Conservation (phyloP, 495 filamentous ascomycete species). For the Podospora australis region DNA sequence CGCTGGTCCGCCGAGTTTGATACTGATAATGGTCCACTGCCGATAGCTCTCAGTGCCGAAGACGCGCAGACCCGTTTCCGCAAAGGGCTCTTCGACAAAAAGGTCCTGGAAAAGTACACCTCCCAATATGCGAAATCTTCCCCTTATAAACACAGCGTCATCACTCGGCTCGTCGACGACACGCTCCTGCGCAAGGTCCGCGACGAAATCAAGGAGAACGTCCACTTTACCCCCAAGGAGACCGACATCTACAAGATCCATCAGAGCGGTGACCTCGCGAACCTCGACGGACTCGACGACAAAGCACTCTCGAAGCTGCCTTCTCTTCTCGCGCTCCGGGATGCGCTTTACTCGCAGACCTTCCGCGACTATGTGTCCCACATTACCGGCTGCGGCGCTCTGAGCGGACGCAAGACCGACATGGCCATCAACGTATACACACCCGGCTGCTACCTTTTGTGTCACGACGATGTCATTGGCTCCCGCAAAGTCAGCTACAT, state of each 20-base stretch:
- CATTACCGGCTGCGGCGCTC: conserved; percentile 74
- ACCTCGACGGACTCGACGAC: conserved; percentile 87
- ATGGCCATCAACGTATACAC: conserved; percentile 99
- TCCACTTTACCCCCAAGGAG: conserved; percentile 96
- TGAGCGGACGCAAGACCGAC: conserved; percentile 93
- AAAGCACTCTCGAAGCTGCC: conserved; percentile 75
- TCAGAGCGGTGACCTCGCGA: conserved; percentile 95
- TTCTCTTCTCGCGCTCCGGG: conserved; percentile 76
- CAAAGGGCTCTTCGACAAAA: conserved; percentile 65
- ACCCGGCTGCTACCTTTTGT: conserved; percentile 89
- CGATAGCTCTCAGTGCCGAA: conserved; percentile 35
- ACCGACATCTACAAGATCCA: conserved; percentile 99
- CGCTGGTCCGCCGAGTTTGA: conserved; percentile 7
- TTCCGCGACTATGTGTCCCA: conserved; percentile 85
- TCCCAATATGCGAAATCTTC: conserved; percentile 62
- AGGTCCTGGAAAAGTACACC: conserved; percentile 60
- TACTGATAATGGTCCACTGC: conserved; percentile 13
- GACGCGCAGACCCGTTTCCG: conserved; percentile 57
- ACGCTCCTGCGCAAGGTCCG: conserved; percentile 79
- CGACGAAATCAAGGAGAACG: conserved; percentile 76
- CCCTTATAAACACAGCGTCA: conserved; percentile 91
- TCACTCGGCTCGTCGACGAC: conserved; percentile 69
- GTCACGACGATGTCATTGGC: conserved; percentile 98
- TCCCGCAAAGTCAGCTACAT: conserved; percentile 92
- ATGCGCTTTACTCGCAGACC: conserved; percentile 82